A percentile compares a stretch with the other conserved stretches of the same genome.
Conservation (phyloP, 108 stramenopile species). For the Discostella stelligeroides region DNA sequence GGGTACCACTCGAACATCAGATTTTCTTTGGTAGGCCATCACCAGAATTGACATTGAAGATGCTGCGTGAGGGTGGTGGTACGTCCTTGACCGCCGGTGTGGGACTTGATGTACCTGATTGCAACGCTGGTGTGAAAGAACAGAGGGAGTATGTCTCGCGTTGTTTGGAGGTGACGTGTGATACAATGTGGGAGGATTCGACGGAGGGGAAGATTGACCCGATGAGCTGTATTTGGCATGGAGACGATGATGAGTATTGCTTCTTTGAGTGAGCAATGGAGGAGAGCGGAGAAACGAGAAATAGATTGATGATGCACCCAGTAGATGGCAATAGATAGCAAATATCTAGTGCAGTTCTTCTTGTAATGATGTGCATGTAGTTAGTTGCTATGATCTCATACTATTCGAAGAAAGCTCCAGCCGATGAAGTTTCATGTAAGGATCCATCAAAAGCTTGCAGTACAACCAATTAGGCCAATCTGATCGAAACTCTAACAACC, state of each 20-base stretch:
- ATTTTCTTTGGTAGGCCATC: slow-evolving; percentile 85
- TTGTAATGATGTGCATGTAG: no score
- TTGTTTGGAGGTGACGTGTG: slow-evolving; percentile 68
- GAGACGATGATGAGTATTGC: slow-evolving; percentile 62
- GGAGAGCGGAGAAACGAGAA: background rate
- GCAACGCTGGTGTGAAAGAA: slow-evolving; percentile 60
- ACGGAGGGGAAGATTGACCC: slow-evolving; percentile 50
- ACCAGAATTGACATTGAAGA: slow-evolving; percentile 58
- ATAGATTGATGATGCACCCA: background rate
- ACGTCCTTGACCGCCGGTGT: slow-evolving; percentile 40
- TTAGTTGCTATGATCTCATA: no score
- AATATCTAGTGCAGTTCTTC: no score
- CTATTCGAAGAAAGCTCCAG: no score
- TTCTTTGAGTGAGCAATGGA: slow-evolving; percentile 79
- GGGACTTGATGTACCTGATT: slow-evolving; percentile 25
- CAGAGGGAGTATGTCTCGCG: slow-evolving; percentile 58
- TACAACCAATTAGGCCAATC: no score
- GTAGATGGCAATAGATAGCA: no score
- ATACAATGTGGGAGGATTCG: slow-evolving; percentile 55
- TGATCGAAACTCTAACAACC: no score
- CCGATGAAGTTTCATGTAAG: no score
- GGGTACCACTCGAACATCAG: slow-evolving; percentile 78
- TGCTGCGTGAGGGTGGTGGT: slow-evolving; percentile 64
- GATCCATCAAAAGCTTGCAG: no score
- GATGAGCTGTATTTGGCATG: slow-evolving; percentile 77